phyloP scores from a whole-genome alignment of 768 basidiomycete genomes.

The Phlegmacium glaucopus region DNA sequence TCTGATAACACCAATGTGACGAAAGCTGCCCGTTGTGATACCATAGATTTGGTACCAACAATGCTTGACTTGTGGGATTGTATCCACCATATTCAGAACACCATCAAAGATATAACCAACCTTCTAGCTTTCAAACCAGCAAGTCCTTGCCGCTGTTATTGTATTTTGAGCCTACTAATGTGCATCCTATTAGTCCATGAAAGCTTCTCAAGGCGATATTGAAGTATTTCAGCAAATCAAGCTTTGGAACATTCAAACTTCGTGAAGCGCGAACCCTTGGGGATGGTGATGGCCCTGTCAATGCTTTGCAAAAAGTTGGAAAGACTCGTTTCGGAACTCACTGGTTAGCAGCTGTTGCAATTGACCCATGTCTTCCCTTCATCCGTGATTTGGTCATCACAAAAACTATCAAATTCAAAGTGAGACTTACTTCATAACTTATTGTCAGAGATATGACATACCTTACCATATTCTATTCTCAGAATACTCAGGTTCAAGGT shows the following conservation, averaged over 20 bases:
- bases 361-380: slow-evolving; percentile 5
- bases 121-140: slow-evolving; percentile 1
- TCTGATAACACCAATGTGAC: slow-evolving; percentile 11
- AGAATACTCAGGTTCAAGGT: slow-evolving; percentile 8
- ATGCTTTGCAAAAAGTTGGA: slow-evolving; percentile 5
- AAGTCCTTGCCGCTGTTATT: neutral
- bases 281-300: neutral
- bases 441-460: neutral
- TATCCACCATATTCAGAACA: slow-evolving; percentile 13
- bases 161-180: neutral
- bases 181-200: neutral
- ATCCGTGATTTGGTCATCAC: neutral
- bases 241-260: neutral
- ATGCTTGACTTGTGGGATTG: slow-evolving; percentile 10
- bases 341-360: slow-evolving; percentile 1
- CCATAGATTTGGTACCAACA: neutral
- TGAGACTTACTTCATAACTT: neutral
- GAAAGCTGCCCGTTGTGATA: slow-evolving; percentile 5
- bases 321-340: slow-evolving; percentile 12
- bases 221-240: slow-evolving; percentile 9
- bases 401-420: slow-evolving; percentile 6
- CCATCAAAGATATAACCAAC: slow-evolving; percentile 10
- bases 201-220: slow-evolving; percentile 1
- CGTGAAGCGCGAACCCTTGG: neutral
- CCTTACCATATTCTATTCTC: neutral